Evolutionary conservation across 768 basidiomycete species (phyloP), one percentile per base, ranked within the genome.

Genomic region (Pisolithus marmoratus): DNA sequence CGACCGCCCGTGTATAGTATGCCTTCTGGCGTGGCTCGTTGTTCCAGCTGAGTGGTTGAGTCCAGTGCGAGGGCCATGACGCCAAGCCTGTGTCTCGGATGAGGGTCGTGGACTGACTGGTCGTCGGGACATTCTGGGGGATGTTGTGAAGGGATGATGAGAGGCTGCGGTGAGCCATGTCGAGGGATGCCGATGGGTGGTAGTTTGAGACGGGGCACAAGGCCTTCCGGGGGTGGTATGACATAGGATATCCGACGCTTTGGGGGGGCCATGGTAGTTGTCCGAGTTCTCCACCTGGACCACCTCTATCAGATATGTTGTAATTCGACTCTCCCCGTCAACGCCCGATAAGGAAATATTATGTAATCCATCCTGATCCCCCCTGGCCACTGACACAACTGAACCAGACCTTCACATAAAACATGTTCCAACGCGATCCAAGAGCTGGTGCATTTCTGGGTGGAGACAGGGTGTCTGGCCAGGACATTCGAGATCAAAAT

Each of bases 401-500:
- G 34, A 34, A 34, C 12, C 57, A 53, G n/a, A n/a, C n/a, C n/a
- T n/a, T n/a, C n/a, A n/a, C n/a, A n/a, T n/a, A n/a, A n/a, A n/a
- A 49, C 55, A 91, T 93, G 81, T 93, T 90, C 67, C 89, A 90
- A 83, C 84, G 90, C 68, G 91, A 94, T 82, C 87, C 91, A 57
- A 74, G 86, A 63, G 90, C 89, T 58, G 94, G 93, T 46, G 88
- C 90, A 19, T 96, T 97, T 68, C 75, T 97, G 17, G 94, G 94
- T 50, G 95, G 95, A 24, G 90, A 95, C 72, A 79, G 94, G 62
- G 85, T 94, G 17, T 89, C 90, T 58, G 94, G 95, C 4, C 94
- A 94, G 67, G 95, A 96, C 66, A 90, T 98, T 52, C 82, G 94
- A 56, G 93, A 96, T 73, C 92, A 94, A 72, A 95, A 96, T 86